These are phyloP conservation scores for Rhizopus sp. DNA, from an alignment of 371 early-diverging fungal species.

Conservation along the genomic window DNA sequence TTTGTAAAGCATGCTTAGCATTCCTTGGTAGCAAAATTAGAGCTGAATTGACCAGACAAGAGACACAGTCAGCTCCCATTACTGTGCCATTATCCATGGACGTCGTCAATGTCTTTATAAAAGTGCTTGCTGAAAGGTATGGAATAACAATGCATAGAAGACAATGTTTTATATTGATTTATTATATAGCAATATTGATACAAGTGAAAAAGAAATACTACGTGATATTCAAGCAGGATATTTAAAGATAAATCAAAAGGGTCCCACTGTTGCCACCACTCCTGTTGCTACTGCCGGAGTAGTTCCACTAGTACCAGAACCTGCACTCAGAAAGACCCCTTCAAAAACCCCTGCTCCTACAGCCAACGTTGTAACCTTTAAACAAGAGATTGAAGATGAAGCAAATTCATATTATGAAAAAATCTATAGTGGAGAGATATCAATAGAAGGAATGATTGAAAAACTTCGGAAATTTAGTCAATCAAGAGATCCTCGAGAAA, in stretches of 20 bases:
- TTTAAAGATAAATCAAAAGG: slow-evolving; percentile 11
- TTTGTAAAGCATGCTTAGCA: slow-evolving; percentile 76
- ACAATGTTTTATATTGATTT: not conserved
- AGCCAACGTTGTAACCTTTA: slow-evolving; percentile 31
- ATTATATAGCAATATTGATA: slow-evolving; percentile 5
- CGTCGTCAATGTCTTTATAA: slow-evolving; percentile 69
- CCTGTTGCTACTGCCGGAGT: too few relatives aligned
- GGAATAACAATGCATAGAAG: not conserved
- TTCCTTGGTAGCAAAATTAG: slow-evolving; percentile 74
- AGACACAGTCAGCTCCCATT: slow-evolving; percentile 34
- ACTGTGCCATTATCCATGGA: slow-evolving; percentile 70
- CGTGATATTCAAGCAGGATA: slow-evolving; percentile 24
- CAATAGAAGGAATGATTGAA: slow-evolving; percentile 76
- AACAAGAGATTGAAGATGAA: slow-evolving; percentile 67
- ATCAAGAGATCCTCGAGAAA: slow-evolving; percentile 70
- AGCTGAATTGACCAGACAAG: slow-evolving; percentile 46
- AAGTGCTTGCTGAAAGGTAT: slow-evolving; percentile 66
- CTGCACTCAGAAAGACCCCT: not conserved
- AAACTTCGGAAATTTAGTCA: slow-evolving; percentile 68
- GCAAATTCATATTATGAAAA: slow-evolving; percentile 77
- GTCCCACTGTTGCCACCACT: not conserved
- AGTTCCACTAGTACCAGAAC: not conserved
- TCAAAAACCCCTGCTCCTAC: not conserved
- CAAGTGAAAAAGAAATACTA: slow-evolving; percentile 20
- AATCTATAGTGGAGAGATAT: slow-evolving; percentile 76